These are phyloP conservation scores for Aotearoamyces nothofagi DNA, from an alignment of 2,329 filamentous ascomycete genomes.

Conservation along the genomic window DNA sequence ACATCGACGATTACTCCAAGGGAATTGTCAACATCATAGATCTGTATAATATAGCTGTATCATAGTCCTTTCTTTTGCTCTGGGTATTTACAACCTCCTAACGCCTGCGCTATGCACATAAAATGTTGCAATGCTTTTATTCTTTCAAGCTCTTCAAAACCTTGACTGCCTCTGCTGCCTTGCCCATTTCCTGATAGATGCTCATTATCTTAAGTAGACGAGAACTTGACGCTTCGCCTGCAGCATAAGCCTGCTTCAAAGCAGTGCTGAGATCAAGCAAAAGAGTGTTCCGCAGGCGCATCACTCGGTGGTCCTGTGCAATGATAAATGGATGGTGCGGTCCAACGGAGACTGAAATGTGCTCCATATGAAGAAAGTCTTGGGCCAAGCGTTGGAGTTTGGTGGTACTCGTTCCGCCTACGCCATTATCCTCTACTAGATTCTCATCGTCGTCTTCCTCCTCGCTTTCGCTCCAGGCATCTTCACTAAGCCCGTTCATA, in stretches of 20 bases:
- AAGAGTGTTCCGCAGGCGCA: conserved; percentile 43
- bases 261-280: conserved; percentile 49
- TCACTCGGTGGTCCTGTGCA: conserved; percentile 37
- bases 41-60: conserved; percentile 31
- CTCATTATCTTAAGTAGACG: conserved; percentile 38
- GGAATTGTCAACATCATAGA: conserved; percentile 31
- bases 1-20: conserved; percentile 38
- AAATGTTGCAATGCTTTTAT: conserved; percentile 5
- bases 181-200: conserved; percentile 46
- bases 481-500: conserved; percentile 14
- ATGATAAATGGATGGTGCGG: conserved; percentile 46
- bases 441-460: conserved; percentile 23
- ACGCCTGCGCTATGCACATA: conserved; percentile 1
- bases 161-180: conserved; percentile 40
- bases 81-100: no score
- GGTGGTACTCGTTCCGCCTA: conserved; percentile 15
- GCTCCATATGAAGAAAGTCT: conserved; percentile 39
- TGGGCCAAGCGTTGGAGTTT: conserved; percentile 37
- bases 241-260: conserved; percentile 36
- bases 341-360: conserved; percentile 33
- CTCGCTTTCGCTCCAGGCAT: conserved; percentile 22
- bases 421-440: conserved; percentile 10
- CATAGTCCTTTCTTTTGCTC: no score
- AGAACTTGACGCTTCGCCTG: conserved; percentile 22
- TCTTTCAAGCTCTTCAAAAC: conserved; percentile 21